Evolutionary conservation across 192 early-diverging fungal genomes (phyloP), one percentile per base, ranked within the genome.

Genomic region (Backusella tuberculispora): DNA sequence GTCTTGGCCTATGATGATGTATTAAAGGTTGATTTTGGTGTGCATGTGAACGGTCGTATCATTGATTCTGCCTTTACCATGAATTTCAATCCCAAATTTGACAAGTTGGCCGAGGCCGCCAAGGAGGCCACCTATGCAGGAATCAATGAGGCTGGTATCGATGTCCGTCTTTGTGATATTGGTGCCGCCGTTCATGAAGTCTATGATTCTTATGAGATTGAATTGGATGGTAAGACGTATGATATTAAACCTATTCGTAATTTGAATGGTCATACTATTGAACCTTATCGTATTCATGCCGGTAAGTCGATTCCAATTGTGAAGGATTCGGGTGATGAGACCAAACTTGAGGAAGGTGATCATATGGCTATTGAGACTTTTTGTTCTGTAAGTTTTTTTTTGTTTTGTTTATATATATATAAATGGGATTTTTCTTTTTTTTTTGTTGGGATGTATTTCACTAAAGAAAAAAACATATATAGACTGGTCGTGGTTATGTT

Each of bases 151-250:
- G 95, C 95, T n/a, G 98, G 98, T 53, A 99, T 99, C 69, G 98
- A 99, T 75, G 98, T 95, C 34, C 85, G 98, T 47, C 76, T 99
- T 69, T 90, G 91, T 64, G 98, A 99, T 74, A 93, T 99, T 80
- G 98, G 98, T 68, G 96, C 93, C 1, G 95, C 94, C 12, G 90
- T 99, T 68, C 93, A 98, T 81, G 98, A 99, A 83, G 93, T 94
- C n/a, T 97, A 97, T 93, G 96, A 98, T 81, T 96, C 95, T 9
- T 98, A 98, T 81, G 98, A 99, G 78, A 91, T 99, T 48, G 94
- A 94, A 71, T 85, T 99, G 47, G 91, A 95, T 67, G 95, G 95
- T 50, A 99, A 99, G 78, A 94, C 93, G 0, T 92, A 94, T 73
- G 93, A 91, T 81, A 92, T 99, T 73, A 96, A 96, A 75, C 90